phyloP scores from a whole-genome alignment of 352 stramenopile genomes.

The Peronospora farinosa region DNA sequence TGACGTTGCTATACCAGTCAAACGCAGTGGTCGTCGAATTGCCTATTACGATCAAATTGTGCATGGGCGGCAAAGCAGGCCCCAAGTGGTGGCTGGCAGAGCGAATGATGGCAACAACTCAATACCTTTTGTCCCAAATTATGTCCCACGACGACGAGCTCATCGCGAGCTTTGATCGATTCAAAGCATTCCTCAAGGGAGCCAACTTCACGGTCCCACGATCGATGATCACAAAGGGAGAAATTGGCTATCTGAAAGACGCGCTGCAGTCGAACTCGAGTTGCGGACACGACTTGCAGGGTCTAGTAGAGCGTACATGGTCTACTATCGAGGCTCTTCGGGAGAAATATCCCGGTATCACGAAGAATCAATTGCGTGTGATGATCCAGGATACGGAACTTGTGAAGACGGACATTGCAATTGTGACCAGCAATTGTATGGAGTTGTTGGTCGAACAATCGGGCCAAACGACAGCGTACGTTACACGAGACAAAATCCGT shows the following conservation, averaged over 20 bases:
- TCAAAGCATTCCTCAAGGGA: conserved; percentile 19
- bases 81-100: conserved; percentile 16
- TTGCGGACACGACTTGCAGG: conserved; percentile 27
- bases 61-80: conserved; percentile 20
- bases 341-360: conserved; percentile 18
- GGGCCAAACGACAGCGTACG: conserved; percentile 16
- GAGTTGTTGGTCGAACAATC: conserved; percentile 20
- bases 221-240: conserved; percentile 13
- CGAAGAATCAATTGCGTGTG: conserved; percentile 24
- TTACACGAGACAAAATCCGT: conserved; percentile 18
- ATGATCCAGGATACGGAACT: conserved; percentile 27
- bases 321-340: conserved; percentile 15
- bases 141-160: conserved; percentile 15
- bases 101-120: conserved; percentile 12
- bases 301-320: conserved; percentile 16
- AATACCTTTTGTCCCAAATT: conserved; percentile 22
- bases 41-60: conserved; percentile 36
- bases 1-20: conserved; percentile 32
- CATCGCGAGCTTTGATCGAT: conserved; percentile 15
- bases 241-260: conserved; percentile 26
- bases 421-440: conserved; percentile 29
- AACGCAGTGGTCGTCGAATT: conserved; percentile 36
- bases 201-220: conserved; percentile 22
- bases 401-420: conserved; percentile 30
- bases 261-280: conserved; percentile 24